Percentiles rank a stretch among this genome's conserved stretches.
Conservation (phyloP, 2,329 filamentous ascomycete species). For the Epichloe elymi region DNA sequence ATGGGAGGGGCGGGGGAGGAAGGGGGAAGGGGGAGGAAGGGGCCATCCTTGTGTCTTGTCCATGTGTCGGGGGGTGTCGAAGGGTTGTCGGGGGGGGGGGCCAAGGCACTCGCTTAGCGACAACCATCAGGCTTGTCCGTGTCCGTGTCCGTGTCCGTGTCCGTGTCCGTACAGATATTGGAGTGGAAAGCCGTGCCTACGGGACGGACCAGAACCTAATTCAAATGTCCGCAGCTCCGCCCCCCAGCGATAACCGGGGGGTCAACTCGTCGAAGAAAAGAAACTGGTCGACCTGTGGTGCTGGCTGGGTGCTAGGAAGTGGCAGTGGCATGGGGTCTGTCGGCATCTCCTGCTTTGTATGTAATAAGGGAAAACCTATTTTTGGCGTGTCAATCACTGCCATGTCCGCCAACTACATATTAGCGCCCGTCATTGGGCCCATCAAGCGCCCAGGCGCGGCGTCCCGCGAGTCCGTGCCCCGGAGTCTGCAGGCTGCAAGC, state of each 20-base stretch:
- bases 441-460: slow-evolving; percentile 6
- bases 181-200: too few species aligned
- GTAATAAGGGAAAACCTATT: slow-evolving; percentile 4
- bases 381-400: background rate
- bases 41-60: background rate
- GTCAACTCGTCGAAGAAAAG: background rate
- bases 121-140: background rate
- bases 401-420: background rate
- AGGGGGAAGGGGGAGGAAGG: too few species aligned
- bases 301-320: too few species aligned
- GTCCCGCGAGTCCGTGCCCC: background rate
- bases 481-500: too few species aligned
- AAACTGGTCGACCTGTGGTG: background rate
- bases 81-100: background rate
- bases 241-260: background rate
- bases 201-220: background rate
- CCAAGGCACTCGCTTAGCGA: slow-evolving; percentile 2
- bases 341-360: too few species aligned
- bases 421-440: slow-evolving; percentile 4
- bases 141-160: background rate
- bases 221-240: background rate
- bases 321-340: too few species aligned
- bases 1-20: background rate
- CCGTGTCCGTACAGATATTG: too few species aligned
- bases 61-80: background rate